Percentiles rank a stretch among this genome's conserved stretches.
Conservation (phyloP, 805 yeast species). For the Wickerhamiella brachini region DNA sequence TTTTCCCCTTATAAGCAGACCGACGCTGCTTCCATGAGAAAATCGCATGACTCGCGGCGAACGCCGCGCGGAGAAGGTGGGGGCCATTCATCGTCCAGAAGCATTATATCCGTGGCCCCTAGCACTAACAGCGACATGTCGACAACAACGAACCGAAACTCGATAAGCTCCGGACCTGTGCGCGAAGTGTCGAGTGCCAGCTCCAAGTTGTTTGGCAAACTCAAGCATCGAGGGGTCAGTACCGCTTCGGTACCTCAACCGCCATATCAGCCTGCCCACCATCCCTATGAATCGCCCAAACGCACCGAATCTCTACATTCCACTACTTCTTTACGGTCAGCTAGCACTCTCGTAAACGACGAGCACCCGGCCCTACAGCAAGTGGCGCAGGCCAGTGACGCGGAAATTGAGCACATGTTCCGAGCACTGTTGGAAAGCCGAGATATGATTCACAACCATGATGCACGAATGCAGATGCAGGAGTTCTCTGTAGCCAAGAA, state of each 20-base stretch:
- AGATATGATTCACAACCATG: constrained; percentile 58
- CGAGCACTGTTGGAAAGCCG: constrained; percentile 56
- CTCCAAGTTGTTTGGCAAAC: neutral
- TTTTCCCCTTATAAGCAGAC: neutral
- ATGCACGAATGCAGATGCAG: constrained; percentile 64
- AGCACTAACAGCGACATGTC: neutral
- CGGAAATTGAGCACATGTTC: constrained; percentile 57
- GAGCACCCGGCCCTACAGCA: neutral
- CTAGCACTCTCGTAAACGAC: neutral
- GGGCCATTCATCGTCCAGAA: neutral
- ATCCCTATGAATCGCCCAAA: neutral
- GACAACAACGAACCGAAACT: neutral
- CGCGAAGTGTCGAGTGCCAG: neutral
- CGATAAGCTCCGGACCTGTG: neutral
- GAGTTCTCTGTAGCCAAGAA: constrained; percentile 64
- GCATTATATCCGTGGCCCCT: constrained; percentile 1
- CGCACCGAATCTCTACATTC: neutral
- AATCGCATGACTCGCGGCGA: neutral
- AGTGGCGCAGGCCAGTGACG: constrained; percentile 8
- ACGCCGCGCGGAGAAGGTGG: neutral
- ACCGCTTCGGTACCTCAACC: neutral
- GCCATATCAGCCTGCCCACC: neutral
- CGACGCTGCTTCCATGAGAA: neutral
- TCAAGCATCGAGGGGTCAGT: constrained; percentile 1
- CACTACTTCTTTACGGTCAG: neutral